Evolutionary conservation across 306 rosid genomes (phyloP), one percentile per base, ranked within the genome.

Genomic region (Datisca glomerata): DNA sequence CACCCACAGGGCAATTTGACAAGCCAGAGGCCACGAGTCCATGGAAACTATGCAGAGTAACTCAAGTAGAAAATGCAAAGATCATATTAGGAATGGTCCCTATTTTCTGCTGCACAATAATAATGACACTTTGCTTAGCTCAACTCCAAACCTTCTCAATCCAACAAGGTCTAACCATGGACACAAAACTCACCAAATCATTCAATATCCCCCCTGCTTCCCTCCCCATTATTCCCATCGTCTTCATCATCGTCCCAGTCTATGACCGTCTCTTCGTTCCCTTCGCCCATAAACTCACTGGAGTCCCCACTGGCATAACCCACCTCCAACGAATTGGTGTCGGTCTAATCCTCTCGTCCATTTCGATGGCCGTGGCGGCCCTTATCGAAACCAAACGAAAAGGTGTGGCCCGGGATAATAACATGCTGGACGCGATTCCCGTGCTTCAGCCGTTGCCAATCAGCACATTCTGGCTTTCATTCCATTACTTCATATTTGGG

Each of bases 61-160:
- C 93, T 3, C 97, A 89, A 65, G 97, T 83, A n/a, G 97, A 89
- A 61, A 83, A 83, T 33, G 97, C 91, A 12, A 89, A 89, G 60
- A 64, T 84, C 43, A 39, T 83, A 24, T 51, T 67, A 1, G 68
- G 91, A 43, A 66, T 89, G 93, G 14, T 70, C 41, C 97, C 97
- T 16, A 56, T 89, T 29, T 89, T 89, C 55, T 53, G 78, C 21
- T 89, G 95, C 74, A 83, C 97, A 59, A 72, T 83, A 14, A 59
- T 79, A 50, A 83, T 83, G 95, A 89, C 93, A n/a, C 93, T 89
- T 24, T 89, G 97, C 59, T 63, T 83, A 15, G 97, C 97, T 25
- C 97, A 89, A 35, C 91, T 89, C 8, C 97, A 80, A 68, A 89
- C 97, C 17, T 83, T 89, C 67, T 89, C 95, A 42, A 73, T 89